Evolutionary conservation across 768 basidiomycete species (phyloP).

Genomic region (Candolleomyces eurysporus): DNA sequence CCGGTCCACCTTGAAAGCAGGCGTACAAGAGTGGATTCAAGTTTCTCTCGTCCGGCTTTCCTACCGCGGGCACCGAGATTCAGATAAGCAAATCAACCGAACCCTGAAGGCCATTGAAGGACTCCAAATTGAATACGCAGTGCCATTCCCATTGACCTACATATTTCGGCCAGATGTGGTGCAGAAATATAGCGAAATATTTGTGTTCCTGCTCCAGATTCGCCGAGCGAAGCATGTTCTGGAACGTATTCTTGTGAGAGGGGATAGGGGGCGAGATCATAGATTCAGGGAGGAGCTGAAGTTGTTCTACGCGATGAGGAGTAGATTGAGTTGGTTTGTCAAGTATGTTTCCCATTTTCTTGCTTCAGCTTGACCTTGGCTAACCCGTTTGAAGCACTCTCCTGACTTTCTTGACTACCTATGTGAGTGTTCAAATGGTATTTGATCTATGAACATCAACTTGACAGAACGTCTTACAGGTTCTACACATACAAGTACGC

Average conservation of each 20-base stretch:
- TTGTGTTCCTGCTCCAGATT: constrained; percentile 72
- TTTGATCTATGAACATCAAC: too few species aligned
- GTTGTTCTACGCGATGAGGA: constrained; percentile 72
- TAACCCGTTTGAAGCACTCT: constrained; percentile 42
- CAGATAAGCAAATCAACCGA: constrained; percentile 40
- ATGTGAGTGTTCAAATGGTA: constrained; percentile 42
- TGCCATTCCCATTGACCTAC: constrained; percentile 80
- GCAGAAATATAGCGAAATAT: constrained; percentile 62
- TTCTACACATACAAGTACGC: constrained; percentile 61
- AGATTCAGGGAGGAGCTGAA: constrained; percentile 51
- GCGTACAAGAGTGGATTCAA: constrained; percentile 58
- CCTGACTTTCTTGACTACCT: constrained; percentile 69
- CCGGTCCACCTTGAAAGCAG: constrained; percentile 39
- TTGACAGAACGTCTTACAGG: constrained; percentile 35
- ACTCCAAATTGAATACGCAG: constrained; percentile 72
- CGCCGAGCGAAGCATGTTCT: constrained; percentile 68
- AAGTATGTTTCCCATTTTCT: constrained; percentile 52
- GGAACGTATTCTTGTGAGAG: constrained; percentile 67
- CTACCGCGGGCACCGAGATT: constrained; percentile 52
- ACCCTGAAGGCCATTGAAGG: constrained; percentile 68
- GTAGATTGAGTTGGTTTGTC: constrained; percentile 80
- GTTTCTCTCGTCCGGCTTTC: constrained; percentile 70
- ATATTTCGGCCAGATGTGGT: constrained; percentile 60
- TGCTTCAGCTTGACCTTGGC: neutral
- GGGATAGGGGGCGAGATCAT: constrained; percentile 33